phyloP scores from a whole-genome alignment of 2,329 filamentous ascomycete species.

The Trichoderma afroharzianum region DNA sequence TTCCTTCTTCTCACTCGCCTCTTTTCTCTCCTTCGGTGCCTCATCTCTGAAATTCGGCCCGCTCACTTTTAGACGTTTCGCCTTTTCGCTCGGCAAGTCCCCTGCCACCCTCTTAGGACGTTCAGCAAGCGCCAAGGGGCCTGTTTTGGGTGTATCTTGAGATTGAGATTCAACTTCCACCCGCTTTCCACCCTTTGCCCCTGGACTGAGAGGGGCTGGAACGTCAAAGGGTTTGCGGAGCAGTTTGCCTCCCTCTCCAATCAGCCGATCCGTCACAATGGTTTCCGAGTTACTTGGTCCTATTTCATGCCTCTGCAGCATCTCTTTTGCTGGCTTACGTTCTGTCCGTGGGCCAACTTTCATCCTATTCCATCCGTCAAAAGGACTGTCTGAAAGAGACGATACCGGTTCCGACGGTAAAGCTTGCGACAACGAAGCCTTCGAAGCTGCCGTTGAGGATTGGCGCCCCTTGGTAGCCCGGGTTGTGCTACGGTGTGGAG shows the following conservation, averaged over 20 bases:
- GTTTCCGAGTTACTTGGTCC: background rate
- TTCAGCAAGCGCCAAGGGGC: background rate
- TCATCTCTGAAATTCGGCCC: background rate
- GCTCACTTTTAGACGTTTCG: background rate
- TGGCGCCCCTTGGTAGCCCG: conserved; percentile 19
- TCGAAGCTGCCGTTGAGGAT: conserved; percentile 11
- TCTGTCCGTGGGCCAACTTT: conserved; percentile 25
- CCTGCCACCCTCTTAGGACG: background rate
- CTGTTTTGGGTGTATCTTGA: background rate
- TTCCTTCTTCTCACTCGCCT: conserved; percentile 17
- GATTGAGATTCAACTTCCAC: background rate
- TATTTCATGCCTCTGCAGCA: background rate
- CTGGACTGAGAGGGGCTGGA: conserved; percentile 19
- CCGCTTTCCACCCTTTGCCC: background rate
- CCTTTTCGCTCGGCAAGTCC: background rate
- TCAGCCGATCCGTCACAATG: conserved; percentile 26
- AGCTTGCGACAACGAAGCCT: conserved; percentile 15
- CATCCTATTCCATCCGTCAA: conserved; percentile 39
- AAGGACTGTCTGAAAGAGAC: conserved; percentile 23
- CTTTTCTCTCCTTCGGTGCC: background rate
- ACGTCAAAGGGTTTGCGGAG: conserved; percentile 44
- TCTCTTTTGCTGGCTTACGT: background rate
- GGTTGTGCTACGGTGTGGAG: conserved; percentile 21
- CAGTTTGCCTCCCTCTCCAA: conserved; percentile 41
- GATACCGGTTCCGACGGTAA: background rate